Evolutionary conservation across 768 basidiomycete species (phyloP).

Genomic region (Termitomyces sp.): DNA sequence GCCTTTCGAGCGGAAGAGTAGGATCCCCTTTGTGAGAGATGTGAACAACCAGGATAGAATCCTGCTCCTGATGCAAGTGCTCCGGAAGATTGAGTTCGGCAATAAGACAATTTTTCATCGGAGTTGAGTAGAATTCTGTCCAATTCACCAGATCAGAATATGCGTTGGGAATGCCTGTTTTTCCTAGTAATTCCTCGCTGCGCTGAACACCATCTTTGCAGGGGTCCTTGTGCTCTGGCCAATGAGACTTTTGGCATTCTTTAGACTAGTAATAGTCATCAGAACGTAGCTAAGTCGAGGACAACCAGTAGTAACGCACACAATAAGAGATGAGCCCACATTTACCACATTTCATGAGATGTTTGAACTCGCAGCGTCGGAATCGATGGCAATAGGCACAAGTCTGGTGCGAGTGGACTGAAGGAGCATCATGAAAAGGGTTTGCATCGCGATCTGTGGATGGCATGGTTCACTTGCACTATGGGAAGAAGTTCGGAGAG

Average conservation of each 20-base stretch:
- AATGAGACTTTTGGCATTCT: slow-evolving; percentile 1
- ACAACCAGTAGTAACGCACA: neutral
- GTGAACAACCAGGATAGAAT: neutral
- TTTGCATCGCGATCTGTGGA: neutral
- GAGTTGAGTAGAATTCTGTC: neutral
- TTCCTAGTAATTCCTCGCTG: neutral
- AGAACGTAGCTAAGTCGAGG: too few species aligned
- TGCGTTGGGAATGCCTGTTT: neutral
- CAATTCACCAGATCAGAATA: neutral
- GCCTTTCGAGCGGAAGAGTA: neutral
- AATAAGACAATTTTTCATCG: neutral
- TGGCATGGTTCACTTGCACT: neutral
- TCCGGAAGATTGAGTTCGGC: neutral
- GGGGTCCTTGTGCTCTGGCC: neutral
- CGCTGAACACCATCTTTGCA: neutral
- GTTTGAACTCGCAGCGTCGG: slow-evolving; percentile 1
- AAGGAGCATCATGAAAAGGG: neutral
- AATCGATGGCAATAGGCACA: slow-evolving; percentile 2
- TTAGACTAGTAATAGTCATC: neutral
- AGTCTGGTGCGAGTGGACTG: neutral
- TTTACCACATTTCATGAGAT: neutral
- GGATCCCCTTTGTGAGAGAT: neutral
- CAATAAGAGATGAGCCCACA: neutral
- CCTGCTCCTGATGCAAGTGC: neutral
- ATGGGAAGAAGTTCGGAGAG: neutral